Conservation (phyloP, 768 basidiomycete species). For the Calocera cornea region DNA sequence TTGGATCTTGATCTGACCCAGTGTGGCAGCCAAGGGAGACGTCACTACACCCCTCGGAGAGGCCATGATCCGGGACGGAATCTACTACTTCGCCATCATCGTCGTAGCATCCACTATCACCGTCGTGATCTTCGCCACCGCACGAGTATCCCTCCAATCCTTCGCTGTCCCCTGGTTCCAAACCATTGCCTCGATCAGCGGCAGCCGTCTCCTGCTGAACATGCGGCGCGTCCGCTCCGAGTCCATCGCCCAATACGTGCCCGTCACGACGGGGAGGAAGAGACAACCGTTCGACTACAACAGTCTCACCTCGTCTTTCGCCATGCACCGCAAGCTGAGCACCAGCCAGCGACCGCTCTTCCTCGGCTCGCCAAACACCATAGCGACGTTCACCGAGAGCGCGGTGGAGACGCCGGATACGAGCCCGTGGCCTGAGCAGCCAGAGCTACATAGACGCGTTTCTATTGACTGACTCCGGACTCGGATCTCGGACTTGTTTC, state of each 20-base stretch:
- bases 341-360: neutral
- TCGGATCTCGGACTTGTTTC: neutral
- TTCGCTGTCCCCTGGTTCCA: conserved; percentile 3
- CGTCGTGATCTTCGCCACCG: neutral
- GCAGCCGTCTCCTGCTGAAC: neutral
- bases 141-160: neutral
- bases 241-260: neutral
- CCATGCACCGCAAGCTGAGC: neutral
- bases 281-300: conserved; percentile 4
- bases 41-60: neutral
- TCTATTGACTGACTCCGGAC: neutral
- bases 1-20: neutral
- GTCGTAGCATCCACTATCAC: neutral
- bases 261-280: neutral
- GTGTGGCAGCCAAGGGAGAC: neutral
- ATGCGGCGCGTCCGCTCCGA: conserved; percentile 1
- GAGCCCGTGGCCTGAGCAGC: neutral
- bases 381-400: neutral
- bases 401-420: neutral
- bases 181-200: neutral
- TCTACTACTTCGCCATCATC: neutral
- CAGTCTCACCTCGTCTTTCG: neutral
- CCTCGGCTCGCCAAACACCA: neutral
- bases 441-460: neutral
- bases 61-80: neutral